Base-by-base conservation (phyloP, 2,329 filamentous ascomycete species). In the Microcyclosporella mali region DNA sequence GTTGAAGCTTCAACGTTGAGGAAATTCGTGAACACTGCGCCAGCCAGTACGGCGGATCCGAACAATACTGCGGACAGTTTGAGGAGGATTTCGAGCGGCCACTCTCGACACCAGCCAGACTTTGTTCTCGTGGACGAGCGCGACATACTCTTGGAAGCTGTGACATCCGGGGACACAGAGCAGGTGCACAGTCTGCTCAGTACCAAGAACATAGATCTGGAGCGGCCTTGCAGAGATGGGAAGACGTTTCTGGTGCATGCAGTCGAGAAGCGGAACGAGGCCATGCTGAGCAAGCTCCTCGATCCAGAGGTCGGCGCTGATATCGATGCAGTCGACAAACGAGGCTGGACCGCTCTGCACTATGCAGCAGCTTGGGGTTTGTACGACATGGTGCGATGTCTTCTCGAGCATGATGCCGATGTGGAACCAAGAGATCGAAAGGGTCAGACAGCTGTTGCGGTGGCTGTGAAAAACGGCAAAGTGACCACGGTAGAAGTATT, bases 161-260 rank as follows among this genome's bases (percentile, higher is more conserved):
- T 55, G 29, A 47, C 38, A 21, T 41, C 40, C 7, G 47, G 46
- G 11, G 47, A 55, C 32, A 17, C 28, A 3, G 46, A 50, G 8
- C 42, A 53, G 27, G 40, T 52, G 19, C 37, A 50, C 29, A 34
- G 11, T 7, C 17, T 25, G 21, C 9, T 25, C 6, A 25, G 6
- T 25, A 9, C 21, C 6, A 25, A 25, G 9, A 9, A 9, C 21
- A 25, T 25, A 6, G 21, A 25, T 25, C 21, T 55, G 6, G 48
- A 53, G 33, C 36, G 45, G 16, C 19, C 43, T 4, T 46, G 40
- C 21, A 43, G 33, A 17, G 29, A 49, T 12, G 42, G 48, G 29
- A 56, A 51, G 40, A 51, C 52, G 3, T 28, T 50, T 11, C 42
- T 56, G 8, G 47, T 56, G 36, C 46, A 55, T 37, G 52, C 50